These are phyloP conservation scores for Knufia petricola DNA, from an alignment of 2,329 filamentous ascomycete species.

Conservation along the genomic window DNA sequence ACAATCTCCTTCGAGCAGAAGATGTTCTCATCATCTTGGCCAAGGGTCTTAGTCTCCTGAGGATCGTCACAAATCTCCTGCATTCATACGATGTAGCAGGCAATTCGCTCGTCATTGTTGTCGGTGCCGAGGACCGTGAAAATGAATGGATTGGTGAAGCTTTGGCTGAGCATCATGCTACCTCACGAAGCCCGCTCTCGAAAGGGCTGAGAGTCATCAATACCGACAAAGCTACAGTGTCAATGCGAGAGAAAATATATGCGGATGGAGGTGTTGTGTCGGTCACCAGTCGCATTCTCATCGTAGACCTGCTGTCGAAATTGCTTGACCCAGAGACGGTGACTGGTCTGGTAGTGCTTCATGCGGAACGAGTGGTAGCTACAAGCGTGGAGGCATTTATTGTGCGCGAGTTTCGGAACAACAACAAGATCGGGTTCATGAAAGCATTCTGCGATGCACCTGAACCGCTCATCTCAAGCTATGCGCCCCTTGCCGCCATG, in stretches of 20 bases:
- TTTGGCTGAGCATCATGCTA: constrained; percentile 85
- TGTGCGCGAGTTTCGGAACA: constrained; percentile 81
- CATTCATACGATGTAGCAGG: constrained; percentile 95
- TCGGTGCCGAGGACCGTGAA: constrained; percentile 84
- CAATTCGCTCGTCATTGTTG: constrained; percentile 80
- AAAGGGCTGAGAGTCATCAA: constrained; percentile 86
- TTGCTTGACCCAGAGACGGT: constrained; percentile 74
- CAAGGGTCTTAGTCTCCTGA: constrained; percentile 81
- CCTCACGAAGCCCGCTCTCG: constrained; percentile 72
- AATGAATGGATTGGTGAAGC: constrained; percentile 97
- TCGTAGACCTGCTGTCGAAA: constrained; percentile 80
- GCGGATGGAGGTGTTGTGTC: constrained; percentile 81
- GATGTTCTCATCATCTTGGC: constrained; percentile 92
- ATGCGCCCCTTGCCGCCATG: constrained; percentile 78
- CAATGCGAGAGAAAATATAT: constrained; percentile 85
- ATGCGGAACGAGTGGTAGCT: constrained; percentile 73
- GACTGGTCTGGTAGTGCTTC: constrained; percentile 76
- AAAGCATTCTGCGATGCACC: constrained; percentile 95
- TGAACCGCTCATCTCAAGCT: constrained; percentile 80
- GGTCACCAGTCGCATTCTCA: constrained; percentile 88
- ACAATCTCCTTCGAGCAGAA: constrained; percentile 77
- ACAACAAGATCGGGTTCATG: constrained; percentile 86
- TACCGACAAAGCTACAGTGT: constrained; percentile 83
- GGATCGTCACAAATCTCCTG: constrained; percentile 87
- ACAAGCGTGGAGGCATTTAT: constrained; percentile 94